Evolutionary conservation across 176 grass and related monocot genomes (phyloP), one percentile per base, ranked within the genome.

Genomic region (Triticum timopheevii): DNA sequence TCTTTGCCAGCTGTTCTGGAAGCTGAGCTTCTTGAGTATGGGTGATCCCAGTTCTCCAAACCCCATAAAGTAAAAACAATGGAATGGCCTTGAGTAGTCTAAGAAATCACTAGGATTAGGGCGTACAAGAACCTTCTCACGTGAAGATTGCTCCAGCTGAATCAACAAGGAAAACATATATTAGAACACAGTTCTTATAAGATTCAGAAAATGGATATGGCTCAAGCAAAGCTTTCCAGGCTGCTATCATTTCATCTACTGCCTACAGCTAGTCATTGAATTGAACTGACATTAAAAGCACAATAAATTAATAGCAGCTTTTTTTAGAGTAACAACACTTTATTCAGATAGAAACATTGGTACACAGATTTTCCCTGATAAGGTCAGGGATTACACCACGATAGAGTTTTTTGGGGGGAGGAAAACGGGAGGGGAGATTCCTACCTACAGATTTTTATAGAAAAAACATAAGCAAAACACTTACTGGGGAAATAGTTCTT

Each of bases 1-100:
- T 87, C 80, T 68, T 80, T 80, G 62, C 54, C 62, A 13, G 36
- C 65, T 63, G 62, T 68, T 69, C 58, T 90, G 33, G 38, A 69
- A 93, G 31, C 77, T 93, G 85, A 8, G 86, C 92, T 86, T 92
- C 92, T 64, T 92, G 80, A 78, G 82, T 0, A 2, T 50, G 47
- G 47, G 47, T 50, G 47, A 50, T 16, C 6, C 93, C 90, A 80
- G 94, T 97, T 69, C 80, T 97, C 59, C 84, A 88, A 11, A 89
- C 56, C 95, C 95, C 79, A 95, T 91, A 67, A 90, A 97, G 73
- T 90, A 95, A 76, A 87, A 94, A 73, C 86, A 89, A 65, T 91
- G 87, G n/a, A 87, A 81, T 66, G 87, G 75, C 78, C 69, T 93
- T 20, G 75, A 73, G 25, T 86, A 88, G 65, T 94, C 90, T 69